Conservation (phyloP, 2,329 filamentous ascomycete genomes). For the Aspergillus calidoustus region DNA sequence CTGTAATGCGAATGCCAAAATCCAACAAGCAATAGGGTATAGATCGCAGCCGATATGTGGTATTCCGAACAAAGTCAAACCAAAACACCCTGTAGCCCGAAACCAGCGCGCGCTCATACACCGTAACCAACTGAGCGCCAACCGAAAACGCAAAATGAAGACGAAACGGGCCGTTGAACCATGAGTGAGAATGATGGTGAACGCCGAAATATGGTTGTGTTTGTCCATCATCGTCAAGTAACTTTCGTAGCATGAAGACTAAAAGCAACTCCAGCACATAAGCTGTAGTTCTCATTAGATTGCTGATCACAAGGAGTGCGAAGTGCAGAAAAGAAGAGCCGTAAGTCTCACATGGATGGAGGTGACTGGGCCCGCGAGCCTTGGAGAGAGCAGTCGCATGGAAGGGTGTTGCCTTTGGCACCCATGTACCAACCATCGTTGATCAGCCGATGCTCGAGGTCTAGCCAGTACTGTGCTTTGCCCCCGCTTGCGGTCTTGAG, state of each 20-base stretch:
- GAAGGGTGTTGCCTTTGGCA: conserved; percentile 35
- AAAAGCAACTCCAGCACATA: conserved; percentile 19
- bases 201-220: conserved; percentile 5
- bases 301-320: conserved; percentile 7
- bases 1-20: background rate
- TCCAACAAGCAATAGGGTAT: background rate
- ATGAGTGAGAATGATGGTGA: background rate
- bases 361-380: conserved; percentile 22
- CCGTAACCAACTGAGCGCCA: background rate
- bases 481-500: conserved; percentile 68
- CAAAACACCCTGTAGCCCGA: background rate
- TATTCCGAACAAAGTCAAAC: conserved; percentile 4
- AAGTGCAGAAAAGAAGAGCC: conserved; percentile 11
- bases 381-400: conserved; percentile 41
- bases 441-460: conserved; percentile 66
- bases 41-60: background rate
- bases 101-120: conserved; percentile 3
- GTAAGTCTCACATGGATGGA: conserved; percentile 23
- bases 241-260: conserved; percentile 22
- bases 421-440: conserved; percentile 70
- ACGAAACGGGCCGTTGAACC: background rate
- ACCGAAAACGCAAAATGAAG: background rate
- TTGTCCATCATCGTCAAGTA: conserved; percentile 15
- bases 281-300: conserved; percentile 19
- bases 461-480: conserved; percentile 72